Evolutionary conservation across 2,329 filamentous ascomycete genomes (phyloP).

Genomic region (Atkinsonella hypoxylon): DNA sequence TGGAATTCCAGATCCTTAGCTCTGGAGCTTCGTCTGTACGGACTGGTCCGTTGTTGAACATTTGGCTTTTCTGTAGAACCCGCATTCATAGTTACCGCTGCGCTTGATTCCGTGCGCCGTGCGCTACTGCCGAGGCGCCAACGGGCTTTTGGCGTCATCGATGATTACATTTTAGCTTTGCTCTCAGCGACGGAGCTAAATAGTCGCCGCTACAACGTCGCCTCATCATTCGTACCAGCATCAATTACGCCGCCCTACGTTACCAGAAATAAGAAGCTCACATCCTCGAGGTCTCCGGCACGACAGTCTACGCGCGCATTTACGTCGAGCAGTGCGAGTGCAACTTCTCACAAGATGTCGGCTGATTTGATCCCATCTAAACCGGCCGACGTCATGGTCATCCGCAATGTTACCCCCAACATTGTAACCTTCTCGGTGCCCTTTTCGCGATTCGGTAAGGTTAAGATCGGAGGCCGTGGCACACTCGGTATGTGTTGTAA

Average conservation of each 20-base stretch:
- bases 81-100: background rate
- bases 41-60: background rate
- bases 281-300: background rate
- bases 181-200: background rate
- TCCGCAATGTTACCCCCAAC: slow-evolving; percentile 69
- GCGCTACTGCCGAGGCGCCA: background rate
- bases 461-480: slow-evolving; percentile 77
- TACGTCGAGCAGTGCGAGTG: slow-evolving; percentile 7
- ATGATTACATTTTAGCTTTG: slow-evolving; percentile 2
- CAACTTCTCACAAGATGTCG: slow-evolving; percentile 35
- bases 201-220: background rate
- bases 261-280: no score
- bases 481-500: slow-evolving; percentile 54
- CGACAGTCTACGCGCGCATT: slow-evolving; percentile 3
- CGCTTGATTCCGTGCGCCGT: background rate
- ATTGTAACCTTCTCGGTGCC: slow-evolving; percentile 72
- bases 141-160: slow-evolving; percentile 2
- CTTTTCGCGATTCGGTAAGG: slow-evolving; percentile 65
- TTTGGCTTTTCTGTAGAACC: background rate
- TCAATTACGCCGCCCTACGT: no score
- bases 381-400: slow-evolving; percentile 78
- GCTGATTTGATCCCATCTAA: slow-evolving; percentile 54
- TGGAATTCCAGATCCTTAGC: background rate
- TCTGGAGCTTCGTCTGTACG: background rate
- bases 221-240: background rate